These are phyloP conservation scores for Taphrina wiesneri DNA, from an alignment of 1,139 yeast species.

Conservation along the genomic window DNA sequence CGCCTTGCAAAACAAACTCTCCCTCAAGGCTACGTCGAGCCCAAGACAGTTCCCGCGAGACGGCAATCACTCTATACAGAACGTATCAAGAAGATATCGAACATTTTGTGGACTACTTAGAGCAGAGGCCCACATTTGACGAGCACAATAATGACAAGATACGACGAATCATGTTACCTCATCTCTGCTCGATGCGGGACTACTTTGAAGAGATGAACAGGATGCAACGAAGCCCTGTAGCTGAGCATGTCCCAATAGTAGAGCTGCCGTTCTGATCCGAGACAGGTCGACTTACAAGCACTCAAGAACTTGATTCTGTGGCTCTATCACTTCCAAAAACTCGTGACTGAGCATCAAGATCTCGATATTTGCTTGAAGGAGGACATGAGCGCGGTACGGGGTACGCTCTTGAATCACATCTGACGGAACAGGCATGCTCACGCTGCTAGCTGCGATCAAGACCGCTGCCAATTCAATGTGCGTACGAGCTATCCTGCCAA, in stretches of 20 bases:
- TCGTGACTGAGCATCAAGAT: background rate
- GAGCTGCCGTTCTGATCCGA: too few species aligned
- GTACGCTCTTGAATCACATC: background rate
- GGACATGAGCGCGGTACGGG: background rate
- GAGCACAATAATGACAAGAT: background rate
- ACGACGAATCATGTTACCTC: background rate
- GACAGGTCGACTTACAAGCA: background rate
- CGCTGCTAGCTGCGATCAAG: background rate
- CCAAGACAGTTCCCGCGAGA: background rate
- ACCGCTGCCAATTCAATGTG: conserved; percentile 20
- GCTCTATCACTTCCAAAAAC: conserved; percentile 11
- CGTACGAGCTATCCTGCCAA: conserved; percentile 7
- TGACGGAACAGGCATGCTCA: background rate
- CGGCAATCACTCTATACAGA: background rate
- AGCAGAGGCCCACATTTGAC: background rate
- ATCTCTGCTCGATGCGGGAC: background rate
- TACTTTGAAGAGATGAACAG: conserved; percentile 5
- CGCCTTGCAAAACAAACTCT: background rate
- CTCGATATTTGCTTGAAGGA: background rate
- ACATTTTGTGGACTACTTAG: conserved; percentile 5
- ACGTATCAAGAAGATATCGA: background rate
- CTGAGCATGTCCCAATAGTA: background rate
- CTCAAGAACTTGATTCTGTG: conserved; percentile 2
- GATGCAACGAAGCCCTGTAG: background rate
- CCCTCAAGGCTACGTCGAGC: background rate